These are phyloP conservation scores for Sclerotinia trifoliorum DNA, from an alignment of 2,329 filamentous ascomycete genomes.

Conservation along the genomic window DNA sequence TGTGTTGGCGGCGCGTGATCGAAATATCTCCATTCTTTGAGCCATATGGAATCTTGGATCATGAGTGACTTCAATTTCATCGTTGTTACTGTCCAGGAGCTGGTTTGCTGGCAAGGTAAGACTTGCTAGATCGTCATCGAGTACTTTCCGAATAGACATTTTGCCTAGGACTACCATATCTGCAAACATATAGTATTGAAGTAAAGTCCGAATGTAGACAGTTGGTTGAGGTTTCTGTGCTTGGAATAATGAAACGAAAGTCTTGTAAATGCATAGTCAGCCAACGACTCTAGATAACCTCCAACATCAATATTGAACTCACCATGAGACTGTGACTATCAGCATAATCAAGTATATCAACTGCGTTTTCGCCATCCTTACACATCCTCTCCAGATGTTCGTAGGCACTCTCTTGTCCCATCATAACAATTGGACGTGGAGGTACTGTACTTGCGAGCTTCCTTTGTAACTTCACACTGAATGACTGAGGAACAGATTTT, in stretches of 20 bases:
- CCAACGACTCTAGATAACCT: background rate
- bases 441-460: slow-evolving; percentile 90
- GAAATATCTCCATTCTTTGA: slow-evolving; percentile 68
- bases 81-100: slow-evolving; percentile 71
- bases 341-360: slow-evolving; percentile 64
- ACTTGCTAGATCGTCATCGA: slow-evolving; percentile 79
- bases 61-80: slow-evolving; percentile 70
- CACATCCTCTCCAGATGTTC: slow-evolving; percentile 68
- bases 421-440: slow-evolving; percentile 80
- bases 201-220: slow-evolving; percentile 76
- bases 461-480: slow-evolving; percentile 88
- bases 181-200: slow-evolving; percentile 74
- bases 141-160: slow-evolving; percentile 68
- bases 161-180: slow-evolving; percentile 67
- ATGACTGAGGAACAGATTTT: slow-evolving; percentile 69
- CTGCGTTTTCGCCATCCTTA: slow-evolving; percentile 67
- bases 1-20: slow-evolving; percentile 60
- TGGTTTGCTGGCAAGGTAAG: slow-evolving; percentile 70
- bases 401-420: slow-evolving; percentile 70
- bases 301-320: slow-evolving; percentile 25
- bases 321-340: slow-evolving; percentile 71
- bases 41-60: slow-evolving; percentile 74
- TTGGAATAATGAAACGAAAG: slow-evolving; percentile 72
- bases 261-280: slow-evolving; percentile 45
- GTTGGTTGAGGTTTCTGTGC: slow-evolving; percentile 78